phyloP scores from a whole-genome alignment of 1,284 basidiomycete species.

The Rhodotorula mucilaginosa region DNA sequence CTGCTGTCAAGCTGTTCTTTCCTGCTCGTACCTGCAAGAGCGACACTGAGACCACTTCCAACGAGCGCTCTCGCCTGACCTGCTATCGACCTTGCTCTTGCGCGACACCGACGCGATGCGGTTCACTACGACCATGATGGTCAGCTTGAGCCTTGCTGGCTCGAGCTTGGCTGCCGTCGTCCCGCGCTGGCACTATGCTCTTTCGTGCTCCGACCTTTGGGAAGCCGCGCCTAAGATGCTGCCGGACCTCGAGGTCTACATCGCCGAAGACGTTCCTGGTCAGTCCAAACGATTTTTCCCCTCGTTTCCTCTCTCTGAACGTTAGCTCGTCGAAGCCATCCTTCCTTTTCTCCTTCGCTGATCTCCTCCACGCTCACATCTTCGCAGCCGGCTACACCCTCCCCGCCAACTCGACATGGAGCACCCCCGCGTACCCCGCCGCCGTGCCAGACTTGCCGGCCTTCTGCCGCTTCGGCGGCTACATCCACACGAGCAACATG shows the following conservation, averaged over 20 bases:
- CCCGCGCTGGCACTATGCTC: constrained; percentile 1
- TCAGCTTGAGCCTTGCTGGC: not conserved
- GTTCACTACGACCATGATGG: not conserved
- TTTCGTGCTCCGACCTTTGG: not conserved
- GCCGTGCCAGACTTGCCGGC: constrained; percentile 25
- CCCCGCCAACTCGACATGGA: not conserved
- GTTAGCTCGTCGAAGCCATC: not conserved
- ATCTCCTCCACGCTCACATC: no score
- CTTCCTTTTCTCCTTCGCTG: not conserved
- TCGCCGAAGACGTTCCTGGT: not conserved
- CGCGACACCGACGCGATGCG: not conserved
- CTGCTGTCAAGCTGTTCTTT: no score
- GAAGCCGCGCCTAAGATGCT: not conserved
- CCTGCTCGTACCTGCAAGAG: no score
- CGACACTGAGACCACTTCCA: no score
- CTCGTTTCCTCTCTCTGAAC: not conserved
- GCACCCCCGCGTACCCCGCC: constrained; percentile 11
- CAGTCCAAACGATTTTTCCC: not conserved
- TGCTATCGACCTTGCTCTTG: no score
- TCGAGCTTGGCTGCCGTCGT: not conserved
- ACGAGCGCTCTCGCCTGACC: no score
- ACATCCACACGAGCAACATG: constrained; percentile 27
- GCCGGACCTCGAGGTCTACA: not conserved
- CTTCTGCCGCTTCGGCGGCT: constrained; percentile 39
- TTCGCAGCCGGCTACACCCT: constrained; percentile 9